Percentiles rank a stretch among this genome's conserved stretches.
Evolutionary conservation across 1,284 basidiomycete species (phyloP).

Genomic region (Xerocomus minutiporus): DNA sequence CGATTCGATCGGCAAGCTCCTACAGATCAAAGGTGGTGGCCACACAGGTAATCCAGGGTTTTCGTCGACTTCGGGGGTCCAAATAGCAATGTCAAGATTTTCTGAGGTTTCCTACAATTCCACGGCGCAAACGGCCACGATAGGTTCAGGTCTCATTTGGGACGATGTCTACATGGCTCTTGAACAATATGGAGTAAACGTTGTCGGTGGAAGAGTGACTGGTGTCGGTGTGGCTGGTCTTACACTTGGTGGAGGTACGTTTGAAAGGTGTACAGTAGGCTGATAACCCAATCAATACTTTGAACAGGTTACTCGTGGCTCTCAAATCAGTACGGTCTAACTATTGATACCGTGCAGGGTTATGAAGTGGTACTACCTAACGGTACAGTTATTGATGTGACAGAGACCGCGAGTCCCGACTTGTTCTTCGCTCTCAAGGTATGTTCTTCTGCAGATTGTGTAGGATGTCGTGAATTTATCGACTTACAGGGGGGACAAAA

Average conservation of each 20-base stretch:
- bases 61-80: constrained; percentile 32
- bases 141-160: constrained; percentile 49
- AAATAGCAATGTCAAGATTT: constrained; percentile 8
- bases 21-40: constrained; percentile 43
- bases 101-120: constrained; percentile 4
- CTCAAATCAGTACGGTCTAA: constrained; percentile 42
- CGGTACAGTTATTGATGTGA: constrained; percentile 40
- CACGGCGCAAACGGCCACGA: constrained; percentile 37
- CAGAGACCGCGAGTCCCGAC: constrained; percentile 33
- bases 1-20: background rate
- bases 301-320: constrained; percentile 14
- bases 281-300: background rate
- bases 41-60: constrained; percentile 21
- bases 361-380: constrained; percentile 49
- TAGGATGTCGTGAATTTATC: background rate
- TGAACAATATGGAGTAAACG: constrained; percentile 40
- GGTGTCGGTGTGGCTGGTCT: constrained; percentile 44
- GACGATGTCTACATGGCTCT: constrained; percentile 39
- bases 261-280: constrained; percentile 41
- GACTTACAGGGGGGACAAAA: constrained; percentile 48
- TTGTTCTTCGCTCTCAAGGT: constrained; percentile 49
- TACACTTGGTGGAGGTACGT: constrained; percentile 12
- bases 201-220: constrained; percentile 39
- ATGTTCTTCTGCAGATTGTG: background rate
- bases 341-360: constrained; percentile 44